Percentiles rank a stretch among this genome's conserved stretches.
Evolutionary conservation across 352 stramenopile species (phyloP).

Genomic region (Plasmopara halstedii): DNA sequence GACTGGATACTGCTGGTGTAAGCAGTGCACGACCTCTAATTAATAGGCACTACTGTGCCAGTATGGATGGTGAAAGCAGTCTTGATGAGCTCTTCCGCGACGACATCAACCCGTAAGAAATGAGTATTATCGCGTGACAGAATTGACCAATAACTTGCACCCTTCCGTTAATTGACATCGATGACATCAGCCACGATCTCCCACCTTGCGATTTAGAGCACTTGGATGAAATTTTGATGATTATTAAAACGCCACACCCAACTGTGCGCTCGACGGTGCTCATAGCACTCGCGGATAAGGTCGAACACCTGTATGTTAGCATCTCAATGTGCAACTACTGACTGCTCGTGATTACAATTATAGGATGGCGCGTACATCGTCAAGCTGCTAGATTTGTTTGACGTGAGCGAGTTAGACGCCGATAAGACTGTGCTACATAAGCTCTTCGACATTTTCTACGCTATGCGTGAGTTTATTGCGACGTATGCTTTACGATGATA

Average conservation of each 20-base stretch:
- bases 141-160: constrained; percentile 6
- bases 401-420: constrained; percentile 56
- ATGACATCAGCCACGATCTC: constrained; percentile 36
- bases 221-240: constrained; percentile 50
- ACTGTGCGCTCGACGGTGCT: constrained; percentile 45
- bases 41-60: neutral
- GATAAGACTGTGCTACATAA: constrained; percentile 52
- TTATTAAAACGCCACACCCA: constrained; percentile 54
- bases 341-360: neutral
- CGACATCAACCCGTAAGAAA: constrained; percentile 45
- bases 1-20: constrained; percentile 3
- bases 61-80: constrained; percentile 32
- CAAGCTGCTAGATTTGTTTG: constrained; percentile 68
- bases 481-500: neutral
- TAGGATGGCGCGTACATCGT: constrained; percentile 67
- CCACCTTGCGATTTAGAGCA: constrained; percentile 59
- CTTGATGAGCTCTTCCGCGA: constrained; percentile 44
- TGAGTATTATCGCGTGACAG: neutral
- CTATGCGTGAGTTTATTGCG: constrained; percentile 30
- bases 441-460: constrained; percentile 74
- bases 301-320: constrained; percentile 6
- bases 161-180: constrained; percentile 10
- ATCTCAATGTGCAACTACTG: neutral
- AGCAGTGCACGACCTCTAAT: neutral
- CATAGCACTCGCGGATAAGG: constrained; percentile 37